phyloP scores from a whole-genome alignment of 2,329 filamentous ascomycete species.

The Paracoccidioides brasiliensis region DNA sequence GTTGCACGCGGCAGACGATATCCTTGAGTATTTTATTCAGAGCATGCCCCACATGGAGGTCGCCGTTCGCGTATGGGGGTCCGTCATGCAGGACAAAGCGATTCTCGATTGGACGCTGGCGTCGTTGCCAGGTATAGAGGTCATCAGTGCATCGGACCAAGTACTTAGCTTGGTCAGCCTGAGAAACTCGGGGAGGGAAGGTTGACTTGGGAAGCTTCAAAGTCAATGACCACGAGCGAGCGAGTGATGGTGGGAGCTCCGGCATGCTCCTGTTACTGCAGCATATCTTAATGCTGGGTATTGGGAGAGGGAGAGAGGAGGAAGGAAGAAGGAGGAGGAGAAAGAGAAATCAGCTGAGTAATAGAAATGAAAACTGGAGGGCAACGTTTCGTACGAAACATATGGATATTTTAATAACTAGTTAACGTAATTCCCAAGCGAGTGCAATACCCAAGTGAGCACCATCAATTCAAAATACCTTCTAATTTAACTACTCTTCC shows the following conservation, averaged over 20 bases:
- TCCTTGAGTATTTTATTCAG: slow-evolving; percentile 97
- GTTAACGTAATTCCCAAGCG: no score
- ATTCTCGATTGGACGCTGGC: slow-evolving; percentile 37
- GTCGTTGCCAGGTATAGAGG: slow-evolving; percentile 75
- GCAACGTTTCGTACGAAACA: no score
- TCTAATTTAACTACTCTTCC: no score
- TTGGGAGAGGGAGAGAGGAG: no score
- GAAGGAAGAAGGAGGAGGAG: no score
- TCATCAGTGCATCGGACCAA: slow-evolving; percentile 71
- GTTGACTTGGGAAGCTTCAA: slow-evolving; percentile 61
- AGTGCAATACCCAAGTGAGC: no score
- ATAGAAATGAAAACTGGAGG: no score
- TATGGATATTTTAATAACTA: no score
- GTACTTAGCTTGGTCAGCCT: slow-evolving; percentile 41
- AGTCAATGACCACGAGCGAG: slow-evolving; percentile 51
- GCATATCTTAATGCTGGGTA: slow-evolving; percentile 3
- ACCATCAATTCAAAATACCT: no score
- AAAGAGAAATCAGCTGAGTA: no score
- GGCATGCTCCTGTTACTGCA: slow-evolving; percentile 10
- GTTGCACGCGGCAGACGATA: slow-evolving; percentile 69
- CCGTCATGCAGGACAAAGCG: slow-evolving; percentile 82
- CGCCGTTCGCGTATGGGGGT: slow-evolving; percentile 90
- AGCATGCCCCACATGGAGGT: slow-evolving; percentile 82
- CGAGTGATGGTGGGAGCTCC: slow-evolving; percentile 10
- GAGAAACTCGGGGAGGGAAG: slow-evolving; percentile 44